Base-by-base conservation (phyloP, 208 protist genomes). In the Trypanosoma conorhini region DNA sequence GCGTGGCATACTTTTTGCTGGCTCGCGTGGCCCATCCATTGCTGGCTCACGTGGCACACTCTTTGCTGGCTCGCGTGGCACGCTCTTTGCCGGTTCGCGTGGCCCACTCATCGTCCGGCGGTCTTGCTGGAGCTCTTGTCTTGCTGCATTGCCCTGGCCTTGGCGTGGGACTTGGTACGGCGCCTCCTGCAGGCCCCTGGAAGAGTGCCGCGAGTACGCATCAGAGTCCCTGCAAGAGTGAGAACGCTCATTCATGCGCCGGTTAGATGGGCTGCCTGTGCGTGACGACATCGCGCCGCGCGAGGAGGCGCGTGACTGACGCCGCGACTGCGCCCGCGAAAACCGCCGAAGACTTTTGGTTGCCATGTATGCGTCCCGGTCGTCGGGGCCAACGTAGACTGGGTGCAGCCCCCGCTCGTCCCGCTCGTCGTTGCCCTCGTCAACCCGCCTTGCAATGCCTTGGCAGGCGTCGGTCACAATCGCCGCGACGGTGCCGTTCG, bases 371-470 rank as follows among this genome's bases (percentile, higher is more conserved):
- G 90, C 91, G 67, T 92, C 91, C 22, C 85, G 86, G 71, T 96
- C 91, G 62, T 96, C 87, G 33, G 88, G 88, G 3, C 88, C 88
- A 44, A 96, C 83, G 77, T 93, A 93, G 58, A 96, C 74, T 0
- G 88, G 86, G 65, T 90, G 86, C 56, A 85, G 64, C 54, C 80
- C 84, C 8, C 65, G 77, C 38, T 77, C 76, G 65, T 91, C 86
- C 26, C 91, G 78, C 31, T 78, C 77, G 17, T 81, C 67, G 75
- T 96, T 96, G 31, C 66, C 75, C 26, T 68, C 68, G 66, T 94
- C 85, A 68, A 93, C 84, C 44, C 73, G 62, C 59, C 67, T 35
- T 17, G 82, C 78, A 70, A 94, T 83, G 15, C 79, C 44, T 70
- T 87, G 72, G 75, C 86, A 93, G 13, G 80, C 91, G 65, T 96